Base-by-base conservation (phyloP, 176 grass and related monocot species). In the Secale cereale region DNA sequence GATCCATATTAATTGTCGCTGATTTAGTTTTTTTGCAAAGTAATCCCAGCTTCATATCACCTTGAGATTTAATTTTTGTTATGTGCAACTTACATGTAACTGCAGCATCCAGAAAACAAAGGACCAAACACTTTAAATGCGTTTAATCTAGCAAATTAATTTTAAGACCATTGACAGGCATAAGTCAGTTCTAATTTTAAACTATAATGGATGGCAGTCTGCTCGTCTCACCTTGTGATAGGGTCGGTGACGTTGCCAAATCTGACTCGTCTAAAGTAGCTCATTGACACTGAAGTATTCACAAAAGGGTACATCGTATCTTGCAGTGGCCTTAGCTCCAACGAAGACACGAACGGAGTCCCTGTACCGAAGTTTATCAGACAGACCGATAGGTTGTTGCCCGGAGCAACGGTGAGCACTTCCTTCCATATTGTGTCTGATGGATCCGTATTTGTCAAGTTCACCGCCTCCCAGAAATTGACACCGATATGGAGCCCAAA, bases 401-500 rank as follows among this genome's bases (percentile, higher is more conserved):
- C 7, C 0, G 4, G 8, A 25, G 86, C 45, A 28, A 78, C 5
- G 0, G 41, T 68, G 48, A 88, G 0, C 4, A 46, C 70, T 7
- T 89, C 87, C 3, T 36, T 82, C 71, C 14, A 33, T 0, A 23
- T 0, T 0, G 23, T 50, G 0, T 0, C 0, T 1, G 30, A 0
- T 26, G 76, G 13, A 37, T 7, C 1, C 1, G 0, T 10, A 0
- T 76, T 77, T 77, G 73, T 67, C 15, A 85, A 29, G 73, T 85
- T 85, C 5, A 85, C 41, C 3, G 1, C 1, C 27, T 31, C 48
- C 82, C 82, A 84, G 41, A 84, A 54, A 48, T 84, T 84, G 40
- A 66, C 72, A 0, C 82, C 82, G 0, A 84, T 77, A 2, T 84
- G 72, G 82, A 84, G 72, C 25, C 29, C 82, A 37, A 77, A 84